phyloP scores from a whole-genome alignment of 208 protist genomes.

The Trichomonas tenax region DNA sequence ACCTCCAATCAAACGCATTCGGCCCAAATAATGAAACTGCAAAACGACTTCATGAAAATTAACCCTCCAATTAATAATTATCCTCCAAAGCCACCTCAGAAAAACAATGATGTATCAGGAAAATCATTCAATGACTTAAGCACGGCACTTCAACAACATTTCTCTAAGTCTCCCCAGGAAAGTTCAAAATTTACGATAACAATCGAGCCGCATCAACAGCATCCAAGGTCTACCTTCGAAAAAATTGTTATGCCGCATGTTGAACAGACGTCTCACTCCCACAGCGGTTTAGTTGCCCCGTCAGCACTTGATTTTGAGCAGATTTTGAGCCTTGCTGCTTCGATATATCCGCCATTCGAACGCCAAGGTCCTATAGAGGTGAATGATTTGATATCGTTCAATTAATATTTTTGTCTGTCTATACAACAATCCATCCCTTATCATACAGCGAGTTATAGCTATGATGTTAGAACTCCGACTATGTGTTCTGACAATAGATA shows the following conservation, averaged over 20 bases:
- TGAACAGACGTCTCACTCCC: background rate
- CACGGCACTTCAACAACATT: background rate
- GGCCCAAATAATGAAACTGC: background rate
- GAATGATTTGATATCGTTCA: background rate
- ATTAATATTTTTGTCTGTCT: too few relatives aligned
- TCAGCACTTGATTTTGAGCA: background rate
- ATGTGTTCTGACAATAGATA: too few relatives aligned
- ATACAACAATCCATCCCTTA: too few relatives aligned
- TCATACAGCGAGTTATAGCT: too few relatives aligned
- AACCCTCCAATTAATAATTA: background rate
- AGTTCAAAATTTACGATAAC: background rate
- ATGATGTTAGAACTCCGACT: too few relatives aligned
- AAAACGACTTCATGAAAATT: background rate
- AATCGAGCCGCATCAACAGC: background rate
- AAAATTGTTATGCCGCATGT: background rate
- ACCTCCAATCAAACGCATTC: background rate
- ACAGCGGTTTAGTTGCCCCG: background rate
- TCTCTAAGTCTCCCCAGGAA: background rate
- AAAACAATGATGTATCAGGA: background rate
- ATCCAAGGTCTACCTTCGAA: background rate
- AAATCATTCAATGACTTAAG: background rate
- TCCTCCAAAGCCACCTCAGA: background rate
- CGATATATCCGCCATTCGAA: background rate
- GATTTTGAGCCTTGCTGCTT: background rate
- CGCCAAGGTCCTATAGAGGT: background rate